phyloP scores from a whole-genome alignment of 495 filamentous ascomycete genomes.

The Xylaria flabelliformis region DNA sequence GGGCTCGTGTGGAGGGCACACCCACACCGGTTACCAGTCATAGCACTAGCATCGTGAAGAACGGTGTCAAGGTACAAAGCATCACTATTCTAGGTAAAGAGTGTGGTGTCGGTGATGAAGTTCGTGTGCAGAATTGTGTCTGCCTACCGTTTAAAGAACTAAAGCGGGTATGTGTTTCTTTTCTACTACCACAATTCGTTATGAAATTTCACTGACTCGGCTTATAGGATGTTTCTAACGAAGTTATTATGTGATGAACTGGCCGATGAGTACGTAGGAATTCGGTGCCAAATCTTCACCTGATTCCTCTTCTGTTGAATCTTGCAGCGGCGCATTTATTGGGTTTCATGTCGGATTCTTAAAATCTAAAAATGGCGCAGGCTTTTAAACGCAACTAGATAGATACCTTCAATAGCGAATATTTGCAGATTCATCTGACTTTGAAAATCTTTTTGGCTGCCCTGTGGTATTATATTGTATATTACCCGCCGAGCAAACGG shows the following conservation, averaged over 20 bases:
- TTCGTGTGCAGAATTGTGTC: constrained; percentile 97
- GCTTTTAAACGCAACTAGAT: constrained; percentile 21
- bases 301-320: constrained; percentile 1
- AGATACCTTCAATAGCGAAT: constrained; percentile 18
- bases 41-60: constrained; percentile 93
- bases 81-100: constrained; percentile 98
- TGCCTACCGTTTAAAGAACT: constrained; percentile 98
- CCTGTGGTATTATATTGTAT: neutral
- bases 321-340: constrained; percentile 7
- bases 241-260: constrained; percentile 86
- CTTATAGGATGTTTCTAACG: constrained; percentile 82
- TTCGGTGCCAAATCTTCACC: neutral
- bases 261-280: neutral
- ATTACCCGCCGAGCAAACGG: neutral
- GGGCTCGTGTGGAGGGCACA: constrained; percentile 96
- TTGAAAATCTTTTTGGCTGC: neutral
- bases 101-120: constrained; percentile 91
- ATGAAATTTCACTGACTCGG: constrained; percentile 42
- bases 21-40: constrained; percentile 90
- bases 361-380: constrained; percentile 10
- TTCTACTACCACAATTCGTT: neutral
- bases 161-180: constrained; percentile 77
- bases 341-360: constrained; percentile 15
- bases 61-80: constrained; percentile 97
- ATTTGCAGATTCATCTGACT: constrained; percentile 11